Evolutionary conservation across 768 basidiomycete genomes (phyloP), one percentile per base, ranked within the genome.

Genomic region (Termitomyces sp.): DNA sequence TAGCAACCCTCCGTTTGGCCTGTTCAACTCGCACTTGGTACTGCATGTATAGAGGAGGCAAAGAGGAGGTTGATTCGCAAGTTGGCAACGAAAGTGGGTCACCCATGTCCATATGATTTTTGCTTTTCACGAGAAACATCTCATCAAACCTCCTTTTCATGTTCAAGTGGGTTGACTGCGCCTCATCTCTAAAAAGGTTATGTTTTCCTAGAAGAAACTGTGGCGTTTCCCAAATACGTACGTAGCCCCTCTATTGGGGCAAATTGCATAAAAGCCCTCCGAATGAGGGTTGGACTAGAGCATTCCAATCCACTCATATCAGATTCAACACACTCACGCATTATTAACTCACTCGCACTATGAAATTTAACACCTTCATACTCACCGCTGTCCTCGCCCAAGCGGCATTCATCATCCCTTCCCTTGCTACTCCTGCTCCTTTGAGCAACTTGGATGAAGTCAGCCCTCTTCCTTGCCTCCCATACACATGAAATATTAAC

Each of bases 161-260:
- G 7, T 22, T 24, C 15, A 45, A 40, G 50, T 53, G 58, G 51
- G 40, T 53, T 22, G 9, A 35, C 28, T 40, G 40, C 51, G 42
- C 58, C 40, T 45, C 50, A 38, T 52, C 40, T 12, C 58, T 24
- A 2, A 7, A 42, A 22, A 39, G 1, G 38, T 11, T n/a, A 20
- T 33, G 42, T 38, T 42, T 42, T 39, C 52, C 52, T 38, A 36
- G 3, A 35, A 15, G 3, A 22, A 40, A 12, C 5, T 58, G 57
- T 58, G 58, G 50, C 50, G 40, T n/a, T 36, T 59, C 32, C 58
- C 49, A 44, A 35, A 59, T 33, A 52, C 12, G 32, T 15, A 20
- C 4, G 18, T n/a, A 44, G 38, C 50, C 50, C 50, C 58, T 58
- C 22, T 50, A 44, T 5, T 7, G 20, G 11, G 13, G 50, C 20